Percentiles rank a stretch among this genome's conserved stretches.
These are phyloP conservation scores for Nannizzia gypsea DNA, from an alignment of 2,329 filamentous ascomycete species.

Conservation along the genomic window DNA sequence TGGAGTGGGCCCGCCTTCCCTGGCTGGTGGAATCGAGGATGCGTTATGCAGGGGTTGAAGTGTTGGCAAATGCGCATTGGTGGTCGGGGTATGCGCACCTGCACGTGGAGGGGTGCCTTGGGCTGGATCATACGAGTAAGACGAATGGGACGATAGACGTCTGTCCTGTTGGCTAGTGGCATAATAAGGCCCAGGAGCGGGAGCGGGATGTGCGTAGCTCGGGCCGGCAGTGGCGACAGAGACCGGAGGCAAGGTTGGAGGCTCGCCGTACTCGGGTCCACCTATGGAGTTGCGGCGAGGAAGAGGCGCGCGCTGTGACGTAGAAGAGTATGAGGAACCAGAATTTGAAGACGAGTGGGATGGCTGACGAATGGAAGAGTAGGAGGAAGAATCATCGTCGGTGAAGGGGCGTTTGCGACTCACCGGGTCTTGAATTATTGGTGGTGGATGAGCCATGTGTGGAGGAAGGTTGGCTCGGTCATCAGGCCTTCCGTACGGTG, in stretches of 20 bases:
- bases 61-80: slow-evolving; percentile 24
- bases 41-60: slow-evolving; percentile 24
- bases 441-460: slow-evolving; percentile 25
- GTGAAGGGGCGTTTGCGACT: slow-evolving; percentile 24
- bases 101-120: slow-evolving; percentile 31
- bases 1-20: slow-evolving; percentile 27
- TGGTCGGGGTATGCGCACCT: slow-evolving; percentile 18
- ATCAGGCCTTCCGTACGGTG: slow-evolving; percentile 24
- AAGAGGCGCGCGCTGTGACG: slow-evolving; percentile 26
- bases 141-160: slow-evolving; percentile 35
- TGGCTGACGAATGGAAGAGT: slow-evolving; percentile 12
- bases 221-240: slow-evolving; percentile 34
- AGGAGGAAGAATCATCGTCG: slow-evolving; percentile 12
- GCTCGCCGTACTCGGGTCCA: slow-evolving; percentile 38
- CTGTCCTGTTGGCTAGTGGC: slow-evolving; percentile 27
- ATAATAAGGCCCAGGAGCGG: slow-evolving; percentile 29
- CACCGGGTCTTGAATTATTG: slow-evolving; percentile 36
- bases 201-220: slow-evolving; percentile 30
- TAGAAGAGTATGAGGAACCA: slow-evolving; percentile 22
- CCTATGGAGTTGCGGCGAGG: slow-evolving; percentile 34
- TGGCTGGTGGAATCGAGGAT: slow-evolving; percentile 18
- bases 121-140: slow-evolving; percentile 32
- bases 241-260: slow-evolving; percentile 36
- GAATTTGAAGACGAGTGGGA: slow-evolving; percentile 18
- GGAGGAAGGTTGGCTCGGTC: slow-evolving; percentile 21